Base-by-base conservation (phyloP, 2,329 filamentous ascomycete genomes). In the Aspergillus brasiliensis region DNA sequence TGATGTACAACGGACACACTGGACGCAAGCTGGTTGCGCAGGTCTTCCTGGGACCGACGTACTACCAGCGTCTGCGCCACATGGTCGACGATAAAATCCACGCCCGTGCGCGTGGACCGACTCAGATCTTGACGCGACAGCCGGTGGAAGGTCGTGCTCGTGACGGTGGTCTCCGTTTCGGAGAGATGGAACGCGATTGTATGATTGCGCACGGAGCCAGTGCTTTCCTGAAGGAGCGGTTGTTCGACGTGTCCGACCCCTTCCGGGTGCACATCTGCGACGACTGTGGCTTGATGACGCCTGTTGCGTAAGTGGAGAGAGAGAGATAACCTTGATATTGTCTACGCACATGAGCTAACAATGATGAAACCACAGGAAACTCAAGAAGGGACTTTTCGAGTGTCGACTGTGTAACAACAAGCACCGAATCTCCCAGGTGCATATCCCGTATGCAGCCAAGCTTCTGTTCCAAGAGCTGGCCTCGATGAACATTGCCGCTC, bases 51-150 rank as follows among this genome's bases (percentile, higher is more conserved):
- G 95, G 95, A 8, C 95, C 95, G 0, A 99, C 95, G 1, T 99
- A 99, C 82, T 99, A 99, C 81, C 95, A 99, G 80, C 92, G 96
- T 78, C 86, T 99, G 62, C 90, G 95, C 65, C 96, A 99, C 81
- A 99, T 99, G 96, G 96, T 99, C 69, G 95, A 99, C 77, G 95
- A 99, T 84, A 99, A 99, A 86, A 99, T 99, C 70, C 95, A 99
- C 80, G 96, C 95, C n/a, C 91, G 96, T 79, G 95, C 96, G 13
- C 90, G 95, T 75, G 95, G 96, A 37, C 95, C 95, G 0, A 91
- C 97, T 21, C 95, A 99, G 80, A 99, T 99, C 72, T 86, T 99
- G 81, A 99, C 95, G 2, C 86, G 96, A 59, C 95, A 99, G 78
- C 95, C 95, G 17, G 95, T 99, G 13, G 95, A 99, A 80, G 95